These are phyloP conservation scores for Candida pseudoviswanathii DNA, from an alignment of 1,139 yeast genomes.

Conservation along the genomic window DNA sequence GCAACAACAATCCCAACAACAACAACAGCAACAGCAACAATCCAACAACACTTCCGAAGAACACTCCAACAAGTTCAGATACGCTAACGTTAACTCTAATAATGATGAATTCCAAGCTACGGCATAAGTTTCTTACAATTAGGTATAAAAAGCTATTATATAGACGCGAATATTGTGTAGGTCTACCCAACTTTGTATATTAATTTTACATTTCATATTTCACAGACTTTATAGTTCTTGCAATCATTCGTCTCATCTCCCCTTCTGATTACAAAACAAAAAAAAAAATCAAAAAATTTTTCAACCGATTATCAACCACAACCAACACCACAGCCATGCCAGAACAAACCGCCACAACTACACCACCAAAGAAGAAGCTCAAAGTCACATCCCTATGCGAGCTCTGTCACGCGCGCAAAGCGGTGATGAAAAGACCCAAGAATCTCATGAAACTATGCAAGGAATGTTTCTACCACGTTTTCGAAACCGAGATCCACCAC, in stretches of 20 bases:
- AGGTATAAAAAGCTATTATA: neutral
- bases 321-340: constrained; percentile 7
- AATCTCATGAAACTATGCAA: constrained; percentile 91
- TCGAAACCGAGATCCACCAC: constrained; percentile 94
- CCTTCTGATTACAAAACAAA: neutral
- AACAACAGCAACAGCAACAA: constrained; percentile 25
- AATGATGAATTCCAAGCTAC: constrained; percentile 50
- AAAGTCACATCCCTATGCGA: constrained; percentile 66
- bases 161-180: constrained; percentile 4
- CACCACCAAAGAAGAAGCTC: constrained; percentile 24
- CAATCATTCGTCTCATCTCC: neutral
- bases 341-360: constrained; percentile 3
- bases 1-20: constrained; percentile 30
- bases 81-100: constrained; percentile 48
- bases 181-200: constrained; percentile 4
- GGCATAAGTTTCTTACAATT: constrained; percentile 16
- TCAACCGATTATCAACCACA: neutral
- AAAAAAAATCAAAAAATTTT: constrained; percentile 1
- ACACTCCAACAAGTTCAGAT: constrained; percentile 46
- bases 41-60: constrained; percentile 24
- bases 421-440: constrained; percentile 90
- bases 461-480: constrained; percentile 83
- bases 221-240: neutral
- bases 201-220: constrained; percentile 2
- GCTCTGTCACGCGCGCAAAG: constrained; percentile 81